Conservation (phyloP, 2,329 filamentous ascomycete species). For the Pseudocercospora vitis region DNA sequence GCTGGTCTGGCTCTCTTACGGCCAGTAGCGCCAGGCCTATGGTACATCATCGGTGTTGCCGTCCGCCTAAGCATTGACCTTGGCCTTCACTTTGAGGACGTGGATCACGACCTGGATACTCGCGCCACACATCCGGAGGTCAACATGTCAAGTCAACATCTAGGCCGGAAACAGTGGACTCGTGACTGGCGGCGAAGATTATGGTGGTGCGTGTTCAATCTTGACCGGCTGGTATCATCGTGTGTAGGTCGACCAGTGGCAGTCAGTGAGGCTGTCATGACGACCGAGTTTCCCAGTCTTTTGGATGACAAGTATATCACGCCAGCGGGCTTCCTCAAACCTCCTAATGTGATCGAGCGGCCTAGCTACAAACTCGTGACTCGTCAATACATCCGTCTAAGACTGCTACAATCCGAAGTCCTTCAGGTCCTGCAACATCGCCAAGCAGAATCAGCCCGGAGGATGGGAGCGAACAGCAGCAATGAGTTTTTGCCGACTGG, state of each 20-base stretch:
- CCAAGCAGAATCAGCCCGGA: conserved; percentile 76
- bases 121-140: conserved; percentile 23
- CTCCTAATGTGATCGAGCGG: conserved; percentile 49
- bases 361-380: conserved; percentile 89
- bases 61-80: conserved; percentile 87
- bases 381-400: conserved; percentile 86
- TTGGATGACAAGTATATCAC: conserved; percentile 89
- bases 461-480: conserved; percentile 60
- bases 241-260: conserved; percentile 92
- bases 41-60: conserved; percentile 96
- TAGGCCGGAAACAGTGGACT: conserved; percentile 74
- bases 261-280: conserved; percentile 94
- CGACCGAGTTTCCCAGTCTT: conserved; percentile 87
- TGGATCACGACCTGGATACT: conserved; percentile 58
- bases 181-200: conserved; percentile 81
- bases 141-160: conserved; percentile 23
- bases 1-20: conserved; percentile 88
- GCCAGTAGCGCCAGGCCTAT: conserved; percentile 88
- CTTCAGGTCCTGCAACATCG: conserved; percentile 91
- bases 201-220: conserved; percentile 93
- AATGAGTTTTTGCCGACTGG: conserved; percentile 76
- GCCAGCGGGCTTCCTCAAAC: conserved; percentile 67
- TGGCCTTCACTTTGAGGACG: conserved; percentile 86
- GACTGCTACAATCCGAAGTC: conserved; percentile 90
- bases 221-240: conserved; percentile 91